Conservation (phyloP, 2,329 filamentous ascomycete species). For the Hyphodiscus sp. region DNA sequence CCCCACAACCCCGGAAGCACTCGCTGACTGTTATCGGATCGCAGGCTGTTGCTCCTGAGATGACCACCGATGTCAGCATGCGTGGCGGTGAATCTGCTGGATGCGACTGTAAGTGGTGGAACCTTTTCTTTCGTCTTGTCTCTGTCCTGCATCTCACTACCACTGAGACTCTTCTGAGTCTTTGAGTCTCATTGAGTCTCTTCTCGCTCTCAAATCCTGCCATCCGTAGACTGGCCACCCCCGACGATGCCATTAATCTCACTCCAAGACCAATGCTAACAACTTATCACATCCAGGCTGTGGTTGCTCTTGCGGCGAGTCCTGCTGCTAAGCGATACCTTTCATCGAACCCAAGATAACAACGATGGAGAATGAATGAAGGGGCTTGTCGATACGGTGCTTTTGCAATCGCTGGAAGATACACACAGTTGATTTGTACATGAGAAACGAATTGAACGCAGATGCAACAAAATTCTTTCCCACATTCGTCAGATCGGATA, state of each 20-base stretch:
- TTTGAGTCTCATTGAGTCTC: no score
- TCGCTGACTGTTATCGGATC: background rate
- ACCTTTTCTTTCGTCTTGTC: no score
- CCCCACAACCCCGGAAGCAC: background rate
- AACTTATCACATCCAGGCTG: conserved; percentile 3
- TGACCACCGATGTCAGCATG: conserved; percentile 17
- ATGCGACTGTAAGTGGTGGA: conserved; percentile 9
- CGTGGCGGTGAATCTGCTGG: conserved; percentile 18
- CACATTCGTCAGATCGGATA: background rate
- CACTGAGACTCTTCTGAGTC: no score
- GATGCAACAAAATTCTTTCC: background rate
- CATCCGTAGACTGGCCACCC: no score
- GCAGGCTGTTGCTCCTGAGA: conserved; percentile 4
- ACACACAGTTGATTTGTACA: background rate
- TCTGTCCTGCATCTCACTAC: no score
- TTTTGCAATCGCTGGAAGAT: background rate
- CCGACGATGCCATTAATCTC: no score
- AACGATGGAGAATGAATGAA: background rate
- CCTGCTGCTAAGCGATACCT: conserved; percentile 13
- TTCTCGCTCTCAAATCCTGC: no score
- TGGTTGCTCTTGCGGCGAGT: conserved; percentile 15
- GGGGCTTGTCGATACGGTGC: background rate
- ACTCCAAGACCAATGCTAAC: no score
- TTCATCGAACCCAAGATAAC: background rate
- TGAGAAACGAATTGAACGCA: background rate